Evolutionary conservation across 805 yeast genomes (phyloP).

Genomic region (Yamadazyma insecticola): DNA sequence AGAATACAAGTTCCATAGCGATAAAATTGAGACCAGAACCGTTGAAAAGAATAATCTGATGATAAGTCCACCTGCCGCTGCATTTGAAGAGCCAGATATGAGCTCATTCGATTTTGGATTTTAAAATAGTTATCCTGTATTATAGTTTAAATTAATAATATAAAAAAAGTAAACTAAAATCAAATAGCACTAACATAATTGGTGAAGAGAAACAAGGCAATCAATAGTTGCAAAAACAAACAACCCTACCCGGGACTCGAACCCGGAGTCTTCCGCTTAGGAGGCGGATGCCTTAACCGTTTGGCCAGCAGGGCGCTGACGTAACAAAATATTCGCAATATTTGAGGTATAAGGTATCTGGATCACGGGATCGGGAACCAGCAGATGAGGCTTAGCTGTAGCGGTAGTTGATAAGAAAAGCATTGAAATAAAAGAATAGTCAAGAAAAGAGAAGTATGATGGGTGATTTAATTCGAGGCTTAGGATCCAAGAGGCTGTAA

Average conservation of each 20-base stretch:
- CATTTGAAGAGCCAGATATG: conserved; percentile 73
- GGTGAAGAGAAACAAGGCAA: background rate
- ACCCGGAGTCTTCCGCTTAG: conserved; percentile 40
- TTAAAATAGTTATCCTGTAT: conserved; percentile 3
- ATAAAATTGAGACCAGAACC: background rate
- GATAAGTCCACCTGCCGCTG: conserved; percentile 52
- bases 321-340: no score
- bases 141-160: background rate
- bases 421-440: no score
- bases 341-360: no score
- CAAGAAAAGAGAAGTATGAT: no score
- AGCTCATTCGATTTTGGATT: conserved; percentile 56
- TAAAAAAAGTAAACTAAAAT: background rate
- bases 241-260: conserved; percentile 40
- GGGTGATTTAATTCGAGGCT: no score
- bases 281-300: conserved; percentile 52
- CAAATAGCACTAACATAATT: no score
- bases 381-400: no score
- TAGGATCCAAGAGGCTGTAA: no score
- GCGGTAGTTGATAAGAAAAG: no score
- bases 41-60: no score
- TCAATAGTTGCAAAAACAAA: conserved; percentile 2
- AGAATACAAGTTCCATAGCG: conserved; percentile 59
- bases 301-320: conserved; percentile 50
- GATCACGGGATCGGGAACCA: no score